Evolutionary conservation across 768 basidiomycete species (phyloP), one percentile per base, ranked within the genome.

Genomic region (Rhizopogon vulgaris): DNA sequence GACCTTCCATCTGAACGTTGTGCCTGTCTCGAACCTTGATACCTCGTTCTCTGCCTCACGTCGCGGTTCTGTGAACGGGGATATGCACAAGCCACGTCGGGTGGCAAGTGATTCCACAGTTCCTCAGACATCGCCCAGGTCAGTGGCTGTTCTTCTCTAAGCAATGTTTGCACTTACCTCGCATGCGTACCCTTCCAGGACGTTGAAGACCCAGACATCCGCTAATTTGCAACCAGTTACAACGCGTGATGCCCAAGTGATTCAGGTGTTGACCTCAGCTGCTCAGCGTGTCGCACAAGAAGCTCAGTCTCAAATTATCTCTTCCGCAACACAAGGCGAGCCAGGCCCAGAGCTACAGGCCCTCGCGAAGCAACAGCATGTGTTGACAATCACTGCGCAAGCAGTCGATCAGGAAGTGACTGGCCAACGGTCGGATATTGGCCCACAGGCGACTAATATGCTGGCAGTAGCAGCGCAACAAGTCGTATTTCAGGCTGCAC

Each of bases 311-410:
- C 85, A 87, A 61, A 75, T 82, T 39, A 78, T 83, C 50, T 71
- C 75, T 17, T 71, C 75, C 32, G 71, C 71, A 22, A 69, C 68
- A 27, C 74, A 77, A n/a, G 76, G 73, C 48, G 72, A 72, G 30
- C 66, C 71, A 27, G 71, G 67, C 15, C 70, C 67, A 7, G 76
- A 84, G 57, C 64, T 87, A 10, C 79, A 85, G 61, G 82, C 82
- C 24, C 78, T 92, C 48, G 84, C 79, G 46, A 88, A 87, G 65
- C 89, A 91, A 71, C 88, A 87, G 60, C 82, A 89, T 58, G 86
- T 91, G 52, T 75, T 92, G 47, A 80, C 78, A 8, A 70, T 79
- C 45, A 78, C 90, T 3, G 85, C 88, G 12, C 76, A 85, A 57
- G 90, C 88, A 12, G 82, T 90, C 58, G 85, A 88, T 64, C 78